Evolutionary conservation across 495 filamentous ascomycete genomes (phyloP).

Genomic region (Patellaria atrata): DNA sequence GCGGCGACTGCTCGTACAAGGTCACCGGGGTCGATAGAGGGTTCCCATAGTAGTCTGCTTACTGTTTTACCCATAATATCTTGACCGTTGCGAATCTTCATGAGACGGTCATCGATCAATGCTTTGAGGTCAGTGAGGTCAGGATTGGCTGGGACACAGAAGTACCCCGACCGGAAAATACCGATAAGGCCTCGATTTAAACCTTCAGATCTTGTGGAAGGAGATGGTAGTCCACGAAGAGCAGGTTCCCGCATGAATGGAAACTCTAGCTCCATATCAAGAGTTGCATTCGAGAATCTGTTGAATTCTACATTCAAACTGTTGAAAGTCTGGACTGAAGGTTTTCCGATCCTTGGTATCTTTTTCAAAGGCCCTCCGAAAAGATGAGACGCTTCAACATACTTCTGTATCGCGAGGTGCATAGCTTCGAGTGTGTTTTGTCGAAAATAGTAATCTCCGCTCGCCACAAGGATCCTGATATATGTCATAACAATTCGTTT

Average conservation of each 20-base stretch:
- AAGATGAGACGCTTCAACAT: conserved; percentile 26
- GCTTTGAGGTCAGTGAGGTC: background rate
- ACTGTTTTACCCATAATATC: conserved; percentile 3
- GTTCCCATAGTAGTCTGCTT: background rate
- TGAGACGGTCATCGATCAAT: conserved; percentile 4
- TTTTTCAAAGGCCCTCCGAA: conserved; percentile 15
- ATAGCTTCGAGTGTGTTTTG: conserved; percentile 27
- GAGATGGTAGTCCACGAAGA: no score
- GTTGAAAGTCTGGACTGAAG: conserved; percentile 9
- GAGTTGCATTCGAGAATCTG: conserved; percentile 2
- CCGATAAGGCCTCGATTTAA: background rate
- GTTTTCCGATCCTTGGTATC: conserved; percentile 13
- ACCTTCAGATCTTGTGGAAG: background rate
- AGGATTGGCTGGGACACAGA: conserved; percentile 7
- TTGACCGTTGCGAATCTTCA: conserved; percentile 5
- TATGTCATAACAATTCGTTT: conserved; percentile 25
- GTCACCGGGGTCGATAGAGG: conserved; percentile 5
- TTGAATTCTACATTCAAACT: background rate
- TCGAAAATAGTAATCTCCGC: conserved; percentile 27
- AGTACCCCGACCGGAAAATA: background rate
- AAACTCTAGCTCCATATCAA: conserved; percentile 3
- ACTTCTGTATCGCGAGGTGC: conserved; percentile 25
- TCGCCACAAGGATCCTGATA: conserved; percentile 26
- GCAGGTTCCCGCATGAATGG: conserved; percentile 1
- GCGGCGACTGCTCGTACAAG: background rate